Base-by-base conservation (phyloP, 1,284 basidiomycete genomes). In the Puccinia horiana region DNA sequence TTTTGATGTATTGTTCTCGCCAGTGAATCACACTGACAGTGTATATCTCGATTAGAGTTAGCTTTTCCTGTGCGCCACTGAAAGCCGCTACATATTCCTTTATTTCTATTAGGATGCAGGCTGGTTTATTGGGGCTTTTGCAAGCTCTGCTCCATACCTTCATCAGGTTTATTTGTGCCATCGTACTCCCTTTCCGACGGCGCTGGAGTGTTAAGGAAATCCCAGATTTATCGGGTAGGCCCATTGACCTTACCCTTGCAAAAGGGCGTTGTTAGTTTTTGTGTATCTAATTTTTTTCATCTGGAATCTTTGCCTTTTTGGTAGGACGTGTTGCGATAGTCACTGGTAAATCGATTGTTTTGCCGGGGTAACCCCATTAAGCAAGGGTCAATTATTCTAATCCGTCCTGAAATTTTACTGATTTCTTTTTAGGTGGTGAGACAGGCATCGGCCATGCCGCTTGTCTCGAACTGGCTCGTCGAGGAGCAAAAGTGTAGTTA, bases 401-500 rank as follows among this genome's bases (percentile, higher is more conserved):
- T 37, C 61, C 20, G n/a, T n/a, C n/a, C 14, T 18, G 9, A 11
- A 35, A 40, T 52, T 56, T 42, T 26, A 47, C 35, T 16, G 23
- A 12, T 37, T 23, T 20, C 12, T 61, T 49, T 23, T 20, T 18
- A 80, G 78, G 78, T 61, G 78, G 67, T 14, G 70, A 80, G 18
- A 32, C 37, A 6, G 78, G 78, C 9, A 29, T 80, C 32, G 78
- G 78, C 2, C 70, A 47, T 26, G 42, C 26, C 32, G 61, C 67
- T n/a, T 72, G 67, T 26, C 37, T 80, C 20, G 78, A 80, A 49
- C 32, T 80, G 0, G 78, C 67, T 61, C 67, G 78, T 32, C 32
- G 58, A 44, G 29, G 37, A 61, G 78, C 78, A 2, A 72, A 80
- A 47, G 78, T 80, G 2, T 80, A 80, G 78, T 80, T 32, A 9